Conservation (phyloP, 1,284 basidiomycete species). For the Rhodotorula sp. region DNA sequence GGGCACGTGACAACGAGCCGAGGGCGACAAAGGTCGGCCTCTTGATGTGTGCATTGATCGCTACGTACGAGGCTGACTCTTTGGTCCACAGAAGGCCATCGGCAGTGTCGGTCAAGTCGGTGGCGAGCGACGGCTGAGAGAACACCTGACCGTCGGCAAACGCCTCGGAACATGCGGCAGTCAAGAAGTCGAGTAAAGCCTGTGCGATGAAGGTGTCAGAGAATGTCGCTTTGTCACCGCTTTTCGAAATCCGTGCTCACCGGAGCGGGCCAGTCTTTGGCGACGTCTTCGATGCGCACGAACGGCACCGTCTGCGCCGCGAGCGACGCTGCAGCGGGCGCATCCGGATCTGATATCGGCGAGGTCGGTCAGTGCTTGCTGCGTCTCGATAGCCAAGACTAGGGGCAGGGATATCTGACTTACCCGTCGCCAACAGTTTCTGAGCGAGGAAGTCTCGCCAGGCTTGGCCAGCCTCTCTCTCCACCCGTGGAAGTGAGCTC, state of each 20-base stretch:
- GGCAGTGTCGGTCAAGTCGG: slow-evolving; percentile 21
- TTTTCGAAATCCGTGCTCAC: neutral
- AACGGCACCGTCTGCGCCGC: slow-evolving; percentile 38
- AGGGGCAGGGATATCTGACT: neutral
- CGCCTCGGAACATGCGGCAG: slow-evolving; percentile 22
- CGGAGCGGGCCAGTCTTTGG: neutral
- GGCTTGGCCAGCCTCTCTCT: slow-evolving; percentile 14
- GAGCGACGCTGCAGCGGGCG: slow-evolving; percentile 27
- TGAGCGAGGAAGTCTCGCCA: slow-evolving; percentile 14
- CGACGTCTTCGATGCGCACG: slow-evolving; percentile 21
- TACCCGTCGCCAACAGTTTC: neutral
- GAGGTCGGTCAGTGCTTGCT: neutral
- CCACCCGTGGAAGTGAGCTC: slow-evolving; percentile 17
- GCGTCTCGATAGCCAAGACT: neutral
- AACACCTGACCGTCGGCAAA: slow-evolving; percentile 41
- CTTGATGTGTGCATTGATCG: slow-evolving; percentile 11
- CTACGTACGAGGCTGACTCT: slow-evolving; percentile 27
- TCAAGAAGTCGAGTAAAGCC: slow-evolving; percentile 18
- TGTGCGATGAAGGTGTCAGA: neutral
- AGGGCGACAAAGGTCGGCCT: slow-evolving; percentile 25
- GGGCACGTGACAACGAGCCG: slow-evolving; percentile 39
- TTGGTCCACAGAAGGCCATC: slow-evolving; percentile 33
- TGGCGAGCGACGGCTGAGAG: slow-evolving; percentile 20
- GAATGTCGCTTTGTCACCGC: neutral
- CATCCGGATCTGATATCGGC: neutral